A percentile compares a stretch with the other conserved stretches of the same genome.
Conservation (phyloP, 495 filamentous ascomycete species). For the Trichocladium uniseriatum region DNA sequence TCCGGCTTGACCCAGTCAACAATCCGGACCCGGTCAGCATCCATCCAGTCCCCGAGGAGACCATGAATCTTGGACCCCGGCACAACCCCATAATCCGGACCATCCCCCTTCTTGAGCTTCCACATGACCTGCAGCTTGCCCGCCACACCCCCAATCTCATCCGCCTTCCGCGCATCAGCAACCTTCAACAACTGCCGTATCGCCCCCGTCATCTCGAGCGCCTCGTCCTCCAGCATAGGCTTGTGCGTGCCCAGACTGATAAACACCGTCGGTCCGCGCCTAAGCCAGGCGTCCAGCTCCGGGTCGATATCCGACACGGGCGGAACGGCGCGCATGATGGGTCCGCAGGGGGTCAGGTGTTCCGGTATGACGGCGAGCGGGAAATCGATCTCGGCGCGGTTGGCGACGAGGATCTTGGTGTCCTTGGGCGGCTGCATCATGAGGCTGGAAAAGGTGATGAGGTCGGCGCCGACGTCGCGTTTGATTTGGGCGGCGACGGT, state of each 20-base stretch:
- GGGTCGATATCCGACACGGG: conserved; percentile 24
- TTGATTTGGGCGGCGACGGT: background rate
- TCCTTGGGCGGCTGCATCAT: background rate
- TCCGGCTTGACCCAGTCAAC: conserved; percentile 29
- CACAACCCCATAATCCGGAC: background rate
- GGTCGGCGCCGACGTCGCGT: background rate
- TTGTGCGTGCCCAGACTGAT: conserved; percentile 29
- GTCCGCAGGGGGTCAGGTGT: conserved; percentile 40
- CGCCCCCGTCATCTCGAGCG: conserved; percentile 23
- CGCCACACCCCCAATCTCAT: background rate
- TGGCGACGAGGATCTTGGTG: conserved; percentile 19
- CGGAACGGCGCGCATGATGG: conserved; percentile 33
- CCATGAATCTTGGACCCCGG: conserved; percentile 2
- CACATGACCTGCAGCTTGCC: conserved; percentile 32
- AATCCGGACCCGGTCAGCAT: conserved; percentile 21
- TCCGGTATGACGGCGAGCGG: conserved; percentile 26
- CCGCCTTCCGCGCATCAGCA: background rate
- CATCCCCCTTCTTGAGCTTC: conserved; percentile 23
- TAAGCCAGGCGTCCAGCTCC: conserved; percentile 28
- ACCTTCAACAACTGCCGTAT: conserved; percentile 21
- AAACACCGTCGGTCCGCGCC: conserved; percentile 25
- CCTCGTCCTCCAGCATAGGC: background rate
- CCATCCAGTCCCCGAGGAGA: conserved; percentile 3
- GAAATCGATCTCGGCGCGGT: conserved; percentile 21
- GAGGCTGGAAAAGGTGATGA: background rate